Conservation (phyloP, 805 yeast species). For the Wickerhamiella spandovensis region DNA sequence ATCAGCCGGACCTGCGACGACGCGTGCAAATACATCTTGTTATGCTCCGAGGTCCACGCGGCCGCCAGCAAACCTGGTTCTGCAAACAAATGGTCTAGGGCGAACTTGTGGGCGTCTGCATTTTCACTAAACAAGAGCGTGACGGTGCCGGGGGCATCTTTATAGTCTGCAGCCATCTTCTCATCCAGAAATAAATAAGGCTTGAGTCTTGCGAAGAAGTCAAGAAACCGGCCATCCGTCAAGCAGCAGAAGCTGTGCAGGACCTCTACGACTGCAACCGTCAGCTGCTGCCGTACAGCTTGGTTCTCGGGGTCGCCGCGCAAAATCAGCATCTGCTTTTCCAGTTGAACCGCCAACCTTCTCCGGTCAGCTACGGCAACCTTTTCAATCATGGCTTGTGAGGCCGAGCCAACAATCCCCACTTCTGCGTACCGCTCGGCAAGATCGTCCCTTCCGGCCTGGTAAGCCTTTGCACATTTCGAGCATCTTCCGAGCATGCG, state of each 20-base stretch:
- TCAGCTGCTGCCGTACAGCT: background rate
- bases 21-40: background rate
- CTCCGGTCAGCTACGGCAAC: background rate
- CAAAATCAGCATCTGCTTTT: too few relatives aligned
- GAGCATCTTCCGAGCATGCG: conserved; percentile 5
- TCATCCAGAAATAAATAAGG: background rate
- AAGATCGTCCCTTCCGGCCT: conserved; percentile 2
- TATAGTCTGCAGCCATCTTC: background rate
- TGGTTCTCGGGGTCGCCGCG: background rate
- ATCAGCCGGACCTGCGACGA: background rate
- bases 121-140: background rate
- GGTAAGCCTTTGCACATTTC: conserved; percentile 10
- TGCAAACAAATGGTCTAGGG: background rate
- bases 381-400: background rate
- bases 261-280: background rate
- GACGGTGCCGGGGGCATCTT: conserved; percentile 1
- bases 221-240: background rate
- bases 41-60: background rate
- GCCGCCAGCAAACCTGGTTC: background rate
- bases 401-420: background rate
- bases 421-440: background rate
- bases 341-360: background rate
- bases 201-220: background rate
- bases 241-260: background rate
- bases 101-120: background rate